Evolutionary conservation across 2,329 filamentous ascomycete species (phyloP).

Genomic region (Alternaria atra): DNA sequence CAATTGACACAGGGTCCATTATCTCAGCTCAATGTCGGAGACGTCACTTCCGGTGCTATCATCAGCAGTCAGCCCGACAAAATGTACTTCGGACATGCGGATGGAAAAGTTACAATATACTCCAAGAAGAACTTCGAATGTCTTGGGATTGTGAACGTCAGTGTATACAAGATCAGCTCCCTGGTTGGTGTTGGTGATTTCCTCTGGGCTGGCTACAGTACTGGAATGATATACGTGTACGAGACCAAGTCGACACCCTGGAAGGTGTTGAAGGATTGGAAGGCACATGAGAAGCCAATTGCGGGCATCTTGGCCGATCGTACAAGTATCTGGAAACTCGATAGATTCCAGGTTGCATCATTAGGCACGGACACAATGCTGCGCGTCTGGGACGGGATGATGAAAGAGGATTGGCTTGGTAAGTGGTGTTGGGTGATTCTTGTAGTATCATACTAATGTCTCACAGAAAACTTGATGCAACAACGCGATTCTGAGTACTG

Average conservation of each 20-base stretch:
- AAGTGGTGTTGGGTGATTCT: slow-evolving; percentile 33
- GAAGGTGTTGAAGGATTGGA: slow-evolving; percentile 93
- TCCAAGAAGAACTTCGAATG: slow-evolving; percentile 79
- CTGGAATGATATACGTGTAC: slow-evolving; percentile 91
- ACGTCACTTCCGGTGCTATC: slow-evolving; percentile 84
- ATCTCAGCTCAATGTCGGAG: slow-evolving; percentile 76
- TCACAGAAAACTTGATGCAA: slow-evolving; percentile 81
- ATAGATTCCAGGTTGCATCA: slow-evolving; percentile 84
- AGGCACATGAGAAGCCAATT: slow-evolving; percentile 85
- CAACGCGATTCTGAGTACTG: slow-evolving; percentile 83
- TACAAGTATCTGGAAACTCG: slow-evolving; percentile 84
- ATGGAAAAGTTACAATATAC: slow-evolving; percentile 96
- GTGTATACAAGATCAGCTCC: slow-evolving; percentile 93
- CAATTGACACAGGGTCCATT: slow-evolving; percentile 78
- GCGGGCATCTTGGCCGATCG: slow-evolving; percentile 79
- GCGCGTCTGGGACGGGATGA: slow-evolving; percentile 87
- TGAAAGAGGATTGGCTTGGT: slow-evolving; percentile 93
- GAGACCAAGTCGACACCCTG: slow-evolving; percentile 85
- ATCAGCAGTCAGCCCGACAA: slow-evolving; percentile 78
- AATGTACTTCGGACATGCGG: slow-evolving; percentile 89
- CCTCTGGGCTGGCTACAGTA: slow-evolving; percentile 95
- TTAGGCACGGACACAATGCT: slow-evolving; percentile 87
- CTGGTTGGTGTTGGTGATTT: slow-evolving; percentile 81
- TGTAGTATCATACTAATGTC: slow-evolving; percentile 27
- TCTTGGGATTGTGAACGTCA: slow-evolving; percentile 82